phyloP scores from a whole-genome alignment of 768 basidiomycete species.

The Porphyrellus cyaneotinctus region DNA sequence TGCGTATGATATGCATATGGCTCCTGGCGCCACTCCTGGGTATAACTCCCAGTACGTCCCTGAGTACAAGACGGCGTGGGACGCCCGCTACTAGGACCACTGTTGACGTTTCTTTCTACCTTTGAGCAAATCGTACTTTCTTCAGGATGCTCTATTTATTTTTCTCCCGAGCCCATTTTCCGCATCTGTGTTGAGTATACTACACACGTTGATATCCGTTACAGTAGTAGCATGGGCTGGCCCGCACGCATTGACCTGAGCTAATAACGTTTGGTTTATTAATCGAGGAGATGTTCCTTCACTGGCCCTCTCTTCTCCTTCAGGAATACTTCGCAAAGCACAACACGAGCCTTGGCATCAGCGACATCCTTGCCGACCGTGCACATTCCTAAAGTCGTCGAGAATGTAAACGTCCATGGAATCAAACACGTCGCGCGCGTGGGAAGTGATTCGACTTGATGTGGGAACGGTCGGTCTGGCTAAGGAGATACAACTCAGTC shows the following conservation, averaged over 20 bases:
- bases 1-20: slow-evolving; percentile 28
- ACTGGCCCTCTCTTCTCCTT: slow-evolving; percentile 28
- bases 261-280: too few species aligned
- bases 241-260: too few species aligned
- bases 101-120: neutral
- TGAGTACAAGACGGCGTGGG: slow-evolving; percentile 25
- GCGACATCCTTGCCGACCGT: slow-evolving; percentile 49
- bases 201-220: neutral
- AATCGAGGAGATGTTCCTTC: too few species aligned
- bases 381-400: slow-evolving; percentile 35
- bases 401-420: slow-evolving; percentile 52
- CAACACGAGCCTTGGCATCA: slow-evolving; percentile 43
- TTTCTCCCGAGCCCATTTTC: neutral
- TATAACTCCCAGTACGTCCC: slow-evolving; percentile 13
- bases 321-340: slow-evolving; percentile 43
- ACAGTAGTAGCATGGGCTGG: neutral
- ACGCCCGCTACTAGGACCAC: slow-evolving; percentile 16
- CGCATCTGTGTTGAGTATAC: neutral
- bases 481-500: slow-evolving; percentile 39
- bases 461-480: slow-evolving; percentile 42
- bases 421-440: slow-evolving; percentile 35
- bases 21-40: slow-evolving; percentile 4
- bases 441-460: slow-evolving; percentile 29
- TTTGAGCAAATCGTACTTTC: neutral
- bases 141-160: neutral